Conservation (phyloP, 2,329 filamentous ascomycete species). For the Penicillium corylophilum region DNA sequence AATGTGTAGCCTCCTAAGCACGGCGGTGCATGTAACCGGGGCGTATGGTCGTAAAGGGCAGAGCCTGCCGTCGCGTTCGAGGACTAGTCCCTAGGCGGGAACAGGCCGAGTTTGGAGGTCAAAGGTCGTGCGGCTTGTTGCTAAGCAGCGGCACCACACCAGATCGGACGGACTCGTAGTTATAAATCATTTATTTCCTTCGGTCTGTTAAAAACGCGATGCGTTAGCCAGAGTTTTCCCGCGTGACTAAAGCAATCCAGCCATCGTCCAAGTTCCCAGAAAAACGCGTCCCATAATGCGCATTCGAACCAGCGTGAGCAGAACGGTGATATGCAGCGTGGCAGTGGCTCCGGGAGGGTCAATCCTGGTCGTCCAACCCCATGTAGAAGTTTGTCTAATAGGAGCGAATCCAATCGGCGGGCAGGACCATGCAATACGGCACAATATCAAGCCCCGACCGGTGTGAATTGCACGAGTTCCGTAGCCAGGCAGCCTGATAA, state of each 20-base stretch:
- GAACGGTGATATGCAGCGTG: background rate
- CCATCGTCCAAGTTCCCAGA: background rate
- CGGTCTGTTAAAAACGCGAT: conserved; percentile 10
- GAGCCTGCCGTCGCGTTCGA: background rate
- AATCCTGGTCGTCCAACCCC: background rate
- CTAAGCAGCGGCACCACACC: conserved; percentile 24
- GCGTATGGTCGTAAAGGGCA: background rate
- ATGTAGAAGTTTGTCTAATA: background rate
- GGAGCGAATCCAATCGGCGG: conserved; percentile 1
- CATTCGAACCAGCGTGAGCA: background rate
- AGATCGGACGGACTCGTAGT: conserved; percentile 20
- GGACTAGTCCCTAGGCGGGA: background rate
- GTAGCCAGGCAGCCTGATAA: background rate
- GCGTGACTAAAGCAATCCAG: background rate
- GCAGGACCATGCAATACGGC: background rate
- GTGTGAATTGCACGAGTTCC: background rate
- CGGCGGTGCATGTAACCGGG: conserved; percentile 4
- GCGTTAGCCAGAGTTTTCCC: conserved; percentile 13
- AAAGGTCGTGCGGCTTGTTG: conserved; percentile 22
- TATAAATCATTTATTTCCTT: conserved; percentile 28
- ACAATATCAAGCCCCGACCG: background rate
- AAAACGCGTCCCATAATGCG: background rate
- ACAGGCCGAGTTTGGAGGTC: conserved; percentile 17
- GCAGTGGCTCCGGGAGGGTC: background rate
- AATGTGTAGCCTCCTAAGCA: conserved; percentile 9